These are phyloP conservation scores for Trametes gibbosa DNA, from an alignment of 768 basidiomycete genomes.

Conservation along the genomic window DNA sequence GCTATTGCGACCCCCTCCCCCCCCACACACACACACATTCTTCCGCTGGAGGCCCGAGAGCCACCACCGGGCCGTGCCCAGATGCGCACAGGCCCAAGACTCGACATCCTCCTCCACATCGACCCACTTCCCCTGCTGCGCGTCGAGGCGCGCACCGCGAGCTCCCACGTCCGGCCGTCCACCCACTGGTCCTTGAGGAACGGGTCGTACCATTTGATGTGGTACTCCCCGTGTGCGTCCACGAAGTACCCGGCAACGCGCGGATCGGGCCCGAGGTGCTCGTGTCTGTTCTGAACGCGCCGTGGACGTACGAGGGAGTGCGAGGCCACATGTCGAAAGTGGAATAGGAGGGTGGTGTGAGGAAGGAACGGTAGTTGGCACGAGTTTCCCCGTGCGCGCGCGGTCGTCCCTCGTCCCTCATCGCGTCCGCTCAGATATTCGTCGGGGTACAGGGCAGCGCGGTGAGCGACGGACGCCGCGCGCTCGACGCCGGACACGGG, in stretches of 20 bases:
- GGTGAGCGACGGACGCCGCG: too few species aligned
- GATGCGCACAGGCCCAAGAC: too few species aligned
- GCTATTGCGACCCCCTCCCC: too few species aligned
- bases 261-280: conserved; percentile 44
- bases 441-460: too few species aligned
- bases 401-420: too few species aligned
- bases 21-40: too few species aligned
- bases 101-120: conserved; percentile 29
- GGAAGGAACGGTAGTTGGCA: background rate
- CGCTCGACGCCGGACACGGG: background rate
- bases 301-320: background rate
- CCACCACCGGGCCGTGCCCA: too few species aligned
- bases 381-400: too few species aligned
- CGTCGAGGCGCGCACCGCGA: conserved; percentile 34
- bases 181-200: conserved; percentile 45
- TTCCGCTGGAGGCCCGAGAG: too few species aligned
- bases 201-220: conserved; percentile 44
- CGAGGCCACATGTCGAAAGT: too few species aligned
- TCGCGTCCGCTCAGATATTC: too few species aligned
- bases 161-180: conserved; percentile 39
- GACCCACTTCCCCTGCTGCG: conserved; percentile 39
- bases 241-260: conserved; percentile 41
- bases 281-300: conserved; percentile 38
- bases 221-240: conserved; percentile 38
- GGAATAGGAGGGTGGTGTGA: background rate